Percentiles rank a stretch among this genome's conserved stretches.
phyloP scores from a whole-genome alignment of 176 grass and related monocot species.

The Puccinellia tenuiflora region DNA sequence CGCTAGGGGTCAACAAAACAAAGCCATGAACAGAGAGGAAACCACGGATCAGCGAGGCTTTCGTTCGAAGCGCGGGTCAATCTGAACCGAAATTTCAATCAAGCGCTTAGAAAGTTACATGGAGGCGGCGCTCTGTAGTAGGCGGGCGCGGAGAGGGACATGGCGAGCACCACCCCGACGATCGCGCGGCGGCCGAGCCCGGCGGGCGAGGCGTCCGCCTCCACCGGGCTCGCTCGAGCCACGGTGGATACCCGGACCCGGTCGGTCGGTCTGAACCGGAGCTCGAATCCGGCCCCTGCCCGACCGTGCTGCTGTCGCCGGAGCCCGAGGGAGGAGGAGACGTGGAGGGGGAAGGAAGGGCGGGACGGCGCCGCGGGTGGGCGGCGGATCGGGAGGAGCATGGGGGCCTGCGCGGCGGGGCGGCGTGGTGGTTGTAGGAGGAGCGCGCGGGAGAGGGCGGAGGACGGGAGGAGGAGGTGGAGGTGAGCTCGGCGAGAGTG shows the following conservation, averaged over 20 bases:
- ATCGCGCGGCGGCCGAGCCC: background rate
- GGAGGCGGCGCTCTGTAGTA: background rate
- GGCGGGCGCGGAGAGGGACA: background rate
- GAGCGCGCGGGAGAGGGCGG: background rate
- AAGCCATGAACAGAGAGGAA: background rate
- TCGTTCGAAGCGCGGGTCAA: background rate
- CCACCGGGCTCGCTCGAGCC: background rate
- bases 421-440: background rate
- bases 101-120: no score
- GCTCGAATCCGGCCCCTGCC: background rate
- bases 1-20: constrained; percentile 35
- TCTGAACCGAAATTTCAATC: background rate
- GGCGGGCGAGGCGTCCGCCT: background rate
- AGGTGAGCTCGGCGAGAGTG: background rate
- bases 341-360: background rate
- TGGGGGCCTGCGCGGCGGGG: background rate
- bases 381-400: background rate
- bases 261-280: background rate
- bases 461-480: background rate
- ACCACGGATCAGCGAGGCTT: background rate
- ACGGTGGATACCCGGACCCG: background rate
- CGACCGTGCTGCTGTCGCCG: background rate
- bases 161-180: background rate
- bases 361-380: background rate
- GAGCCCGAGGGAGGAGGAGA: background rate